Percentiles rank a stretch among this genome's conserved stretches.
These are phyloP conservation scores for Cicer arietinum DNA, from an alignment of 306 rosid species.

Conservation along the genomic window DNA sequence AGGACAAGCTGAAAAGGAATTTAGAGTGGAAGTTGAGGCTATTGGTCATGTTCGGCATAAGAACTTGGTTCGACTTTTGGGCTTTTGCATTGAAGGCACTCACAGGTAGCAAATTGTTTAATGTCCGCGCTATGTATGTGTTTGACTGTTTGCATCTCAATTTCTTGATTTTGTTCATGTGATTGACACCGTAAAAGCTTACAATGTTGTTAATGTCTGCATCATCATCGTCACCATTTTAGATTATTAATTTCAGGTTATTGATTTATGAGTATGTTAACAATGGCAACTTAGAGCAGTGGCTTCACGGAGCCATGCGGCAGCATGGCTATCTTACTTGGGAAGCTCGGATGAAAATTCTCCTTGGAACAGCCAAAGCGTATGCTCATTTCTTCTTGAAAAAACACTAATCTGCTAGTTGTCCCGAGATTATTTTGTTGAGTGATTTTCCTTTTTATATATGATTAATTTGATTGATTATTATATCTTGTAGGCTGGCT, in stretches of 20 bases:
- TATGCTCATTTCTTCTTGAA: conserved; percentile 45
- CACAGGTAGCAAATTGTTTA: conserved; percentile 59
- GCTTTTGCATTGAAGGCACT: conserved; percentile 86
- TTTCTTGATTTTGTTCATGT: conserved; percentile 20
- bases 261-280: conserved; percentile 72
- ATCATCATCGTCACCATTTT: background rate
- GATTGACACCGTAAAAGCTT: conserved; percentile 6
- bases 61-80: conserved; percentile 83
- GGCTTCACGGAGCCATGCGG: conserved; percentile 69
- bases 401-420: conserved; percentile 13
- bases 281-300: conserved; percentile 50
- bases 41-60: conserved; percentile 90
- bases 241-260: conserved; percentile 56
- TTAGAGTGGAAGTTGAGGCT: conserved; percentile 79
- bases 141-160: conserved; percentile 8
- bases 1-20: conserved; percentile 78
- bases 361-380: conserved; percentile 91
- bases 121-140: background rate
- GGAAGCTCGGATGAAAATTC: conserved; percentile 80
- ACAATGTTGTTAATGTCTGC: background rate
- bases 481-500: conserved; percentile 66
- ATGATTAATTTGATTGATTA: conserved; percentile 16
- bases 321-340: conserved; percentile 80
- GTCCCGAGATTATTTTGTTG: conserved; percentile 6
- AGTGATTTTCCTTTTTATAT: conserved; percentile 31